These are phyloP conservation scores for Babesia sp. DNA, from an alignment of 169 alveolate species.

Conservation along the genomic window DNA sequence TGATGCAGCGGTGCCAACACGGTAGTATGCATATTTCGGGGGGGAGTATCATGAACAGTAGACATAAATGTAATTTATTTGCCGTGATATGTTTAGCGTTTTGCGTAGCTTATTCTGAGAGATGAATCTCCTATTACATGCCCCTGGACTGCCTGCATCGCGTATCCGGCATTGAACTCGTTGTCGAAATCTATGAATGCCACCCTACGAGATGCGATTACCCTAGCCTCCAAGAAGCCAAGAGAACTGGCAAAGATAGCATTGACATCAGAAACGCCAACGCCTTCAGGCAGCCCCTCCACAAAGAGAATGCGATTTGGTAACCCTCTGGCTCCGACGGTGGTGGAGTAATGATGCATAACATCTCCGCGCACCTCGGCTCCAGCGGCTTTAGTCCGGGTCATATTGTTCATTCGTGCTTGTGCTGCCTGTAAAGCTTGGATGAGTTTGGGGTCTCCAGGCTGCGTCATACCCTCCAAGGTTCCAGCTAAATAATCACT, in stretches of 20 bases:
- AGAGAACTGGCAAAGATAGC: conserved; percentile 68
- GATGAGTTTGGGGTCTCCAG: conserved; percentile 28
- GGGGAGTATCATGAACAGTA: no score
- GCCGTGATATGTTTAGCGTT: conserved; percentile 16
- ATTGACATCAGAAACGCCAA: conserved; percentile 64
- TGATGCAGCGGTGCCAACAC: no score
- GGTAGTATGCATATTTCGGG: no score
- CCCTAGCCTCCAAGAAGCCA: conserved; percentile 80
- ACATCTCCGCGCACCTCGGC: background rate
- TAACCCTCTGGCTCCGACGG: conserved; percentile 17
- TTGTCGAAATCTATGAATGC: conserved; percentile 81
- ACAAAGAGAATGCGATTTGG: conserved; percentile 76
- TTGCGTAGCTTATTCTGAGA: conserved; percentile 44
- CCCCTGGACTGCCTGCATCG: conserved; percentile 68
- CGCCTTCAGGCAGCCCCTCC: conserved; percentile 80
- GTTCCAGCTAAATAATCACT: conserved; percentile 62
- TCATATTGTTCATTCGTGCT: conserved; percentile 21
- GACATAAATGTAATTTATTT: no score
- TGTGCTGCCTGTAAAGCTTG: conserved; percentile 36
- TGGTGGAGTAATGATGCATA: background rate
- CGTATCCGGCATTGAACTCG: conserved; percentile 75
- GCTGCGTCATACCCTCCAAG: conserved; percentile 37
- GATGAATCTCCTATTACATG: conserved; percentile 10
- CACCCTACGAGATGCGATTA: conserved; percentile 76
- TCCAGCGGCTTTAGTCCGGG: conserved; percentile 1